These are phyloP conservation scores for Dendrobium nobile DNA, from an alignment of 106 monocot species.

Conservation along the genomic window DNA sequence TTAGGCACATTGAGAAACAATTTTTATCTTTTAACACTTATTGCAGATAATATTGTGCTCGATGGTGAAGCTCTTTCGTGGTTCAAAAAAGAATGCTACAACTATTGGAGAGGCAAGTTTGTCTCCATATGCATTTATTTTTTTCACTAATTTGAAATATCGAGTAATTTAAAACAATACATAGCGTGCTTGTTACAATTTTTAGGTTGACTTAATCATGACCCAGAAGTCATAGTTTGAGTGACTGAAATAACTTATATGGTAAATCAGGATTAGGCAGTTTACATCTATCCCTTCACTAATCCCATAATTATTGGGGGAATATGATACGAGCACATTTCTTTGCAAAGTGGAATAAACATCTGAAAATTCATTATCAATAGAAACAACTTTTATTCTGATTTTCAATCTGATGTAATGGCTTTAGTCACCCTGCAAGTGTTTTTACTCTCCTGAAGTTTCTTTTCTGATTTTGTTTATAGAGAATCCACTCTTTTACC, in stretches of 20 bases:
- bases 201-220: background rate
- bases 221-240: background rate
- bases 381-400: too few species aligned
- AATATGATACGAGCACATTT: too few species aligned
- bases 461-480: too few species aligned
- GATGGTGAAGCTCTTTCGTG: slow-evolving; percentile 43
- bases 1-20: background rate
- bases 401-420: background rate
- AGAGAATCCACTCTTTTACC: background rate
- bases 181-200: background rate
- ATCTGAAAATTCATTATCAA: too few species aligned
- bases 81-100: slow-evolving; percentile 48
- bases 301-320: too few species aligned
- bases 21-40: background rate
- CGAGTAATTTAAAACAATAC: background rate
- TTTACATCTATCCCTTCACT: too few species aligned
- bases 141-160: background rate
- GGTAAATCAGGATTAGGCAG: background rate
- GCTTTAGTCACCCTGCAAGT: background rate
- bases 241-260: background rate
- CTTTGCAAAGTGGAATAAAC: too few species aligned
- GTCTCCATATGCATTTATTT: background rate
- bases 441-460: background rate
- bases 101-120: slow-evolving; percentile 69
- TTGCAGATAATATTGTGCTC: slow-evolving; percentile 89